These are phyloP conservation scores for Aspergillus felis DNA, from an alignment of 2,329 filamentous ascomycete species.

Conservation along the genomic window DNA sequence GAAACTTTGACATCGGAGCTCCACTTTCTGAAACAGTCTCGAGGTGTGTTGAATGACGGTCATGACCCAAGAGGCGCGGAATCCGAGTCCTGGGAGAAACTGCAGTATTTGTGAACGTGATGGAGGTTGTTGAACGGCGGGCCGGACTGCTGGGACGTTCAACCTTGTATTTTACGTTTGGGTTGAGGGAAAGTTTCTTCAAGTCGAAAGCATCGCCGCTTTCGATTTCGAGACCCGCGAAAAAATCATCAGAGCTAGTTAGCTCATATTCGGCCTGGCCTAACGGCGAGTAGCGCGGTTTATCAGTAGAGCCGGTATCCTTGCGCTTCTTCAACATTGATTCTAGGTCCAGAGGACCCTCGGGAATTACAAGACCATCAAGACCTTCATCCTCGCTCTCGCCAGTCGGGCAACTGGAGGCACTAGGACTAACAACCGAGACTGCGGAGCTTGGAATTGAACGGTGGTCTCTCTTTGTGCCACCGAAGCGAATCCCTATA, in stretches of 20 bases:
- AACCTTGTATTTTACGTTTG: constrained; percentile 84
- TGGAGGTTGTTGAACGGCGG: constrained; percentile 69
- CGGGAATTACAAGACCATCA: constrained; percentile 81
- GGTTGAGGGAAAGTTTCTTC: constrained; percentile 78
- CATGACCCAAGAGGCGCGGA: constrained; percentile 70
- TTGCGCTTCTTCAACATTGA: constrained; percentile 72
- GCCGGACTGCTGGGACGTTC: constrained; percentile 65
- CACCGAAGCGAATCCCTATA: constrained; percentile 83
- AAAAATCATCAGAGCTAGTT: constrained; percentile 65
- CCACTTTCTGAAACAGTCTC: constrained; percentile 91
- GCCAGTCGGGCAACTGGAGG: constrained; percentile 82
- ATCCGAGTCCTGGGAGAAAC: constrained; percentile 61
- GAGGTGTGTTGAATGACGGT: constrained; percentile 67
- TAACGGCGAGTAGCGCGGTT: constrained; percentile 30
- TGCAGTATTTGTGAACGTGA: constrained; percentile 88
- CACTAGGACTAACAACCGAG: constrained; percentile 86
- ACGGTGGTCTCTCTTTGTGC: constrained; percentile 73
- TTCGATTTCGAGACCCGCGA: constrained; percentile 81
- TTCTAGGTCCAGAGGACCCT: constrained; percentile 76
- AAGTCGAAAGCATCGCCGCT: constrained; percentile 77
- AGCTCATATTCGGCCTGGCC: constrained; percentile 13
- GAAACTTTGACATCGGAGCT: constrained; percentile 61
- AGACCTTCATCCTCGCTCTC: constrained; percentile 94
- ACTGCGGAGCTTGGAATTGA: constrained; percentile 81
- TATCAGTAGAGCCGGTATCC: constrained; percentile 37